Percentiles rank a stretch among this genome's conserved stretches.
These are phyloP conservation scores for Lasiosphaeris hirsuta DNA, from an alignment of 495 filamentous ascomycete genomes.

Conservation along the genomic window DNA sequence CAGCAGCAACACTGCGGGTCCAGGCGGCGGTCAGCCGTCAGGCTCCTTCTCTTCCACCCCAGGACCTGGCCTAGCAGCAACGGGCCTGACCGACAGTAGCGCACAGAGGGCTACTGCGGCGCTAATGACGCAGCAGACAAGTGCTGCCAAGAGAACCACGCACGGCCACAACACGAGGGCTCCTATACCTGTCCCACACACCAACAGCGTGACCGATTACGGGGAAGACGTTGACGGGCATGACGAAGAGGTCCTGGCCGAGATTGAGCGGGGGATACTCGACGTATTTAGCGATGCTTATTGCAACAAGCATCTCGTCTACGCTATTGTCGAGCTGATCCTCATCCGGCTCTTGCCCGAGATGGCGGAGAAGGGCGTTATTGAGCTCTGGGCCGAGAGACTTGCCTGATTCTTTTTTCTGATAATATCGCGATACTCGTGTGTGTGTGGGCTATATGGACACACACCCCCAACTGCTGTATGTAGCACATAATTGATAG, in stretches of 20 bases:
- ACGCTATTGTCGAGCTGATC: slow-evolving; percentile 70
- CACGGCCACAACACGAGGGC: background rate
- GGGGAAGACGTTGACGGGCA: slow-evolving; percentile 30
- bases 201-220: background rate
- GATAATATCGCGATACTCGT: background rate
- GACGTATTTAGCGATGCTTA: slow-evolving; percentile 77
- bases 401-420: slow-evolving; percentile 41
- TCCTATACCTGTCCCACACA: background rate
- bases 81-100: background rate
- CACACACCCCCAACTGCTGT: too few species aligned
- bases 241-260: slow-evolving; percentile 35
- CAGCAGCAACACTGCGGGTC: background rate
- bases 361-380: slow-evolving; percentile 67
- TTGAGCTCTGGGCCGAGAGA: slow-evolving; percentile 70
- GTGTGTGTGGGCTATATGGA: too few species aligned
- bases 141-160: too few species aligned
- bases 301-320: slow-evolving; percentile 86
- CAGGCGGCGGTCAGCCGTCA: slow-evolving; percentile 16
- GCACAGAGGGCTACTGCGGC: background rate
- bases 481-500: too few species aligned
- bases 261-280: slow-evolving; percentile 57
- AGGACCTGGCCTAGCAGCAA: background rate
- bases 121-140: background rate
- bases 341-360: slow-evolving; percentile 81
- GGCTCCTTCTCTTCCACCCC: background rate